Percentiles rank a stretch among this genome's conserved stretches.
phyloP scores from a whole-genome alignment of 257 asterid genomes.

The Ajuga chamaepitys region DNA sequence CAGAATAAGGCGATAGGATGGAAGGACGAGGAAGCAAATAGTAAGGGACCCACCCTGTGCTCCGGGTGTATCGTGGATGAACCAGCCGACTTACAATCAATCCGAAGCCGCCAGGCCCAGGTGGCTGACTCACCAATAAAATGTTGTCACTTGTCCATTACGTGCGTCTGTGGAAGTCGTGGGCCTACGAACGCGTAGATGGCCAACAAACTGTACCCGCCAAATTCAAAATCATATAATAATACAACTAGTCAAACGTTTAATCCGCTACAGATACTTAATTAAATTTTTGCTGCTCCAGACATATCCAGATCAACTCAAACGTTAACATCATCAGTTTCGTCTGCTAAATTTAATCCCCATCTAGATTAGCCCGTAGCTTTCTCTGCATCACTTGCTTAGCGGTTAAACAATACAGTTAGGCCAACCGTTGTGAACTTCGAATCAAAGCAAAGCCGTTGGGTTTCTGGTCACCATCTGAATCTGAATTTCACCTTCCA shows the following conservation, averaged over 20 bases:
- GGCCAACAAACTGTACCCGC: conserved; percentile 37
- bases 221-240: conserved; percentile 22
- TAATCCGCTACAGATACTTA: not conserved
- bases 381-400: conserved; percentile 44
- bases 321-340: conserved; percentile 26
- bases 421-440: conserved; percentile 58
- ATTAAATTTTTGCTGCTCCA: not conserved
- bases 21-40: no score
- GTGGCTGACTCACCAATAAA: not conserved
- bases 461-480: conserved; percentile 71
- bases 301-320: conserved; percentile 18
- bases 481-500: conserved; percentile 40
- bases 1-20: no score
- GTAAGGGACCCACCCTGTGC: no score
- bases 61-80: no score
- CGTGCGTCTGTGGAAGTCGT: not conserved
- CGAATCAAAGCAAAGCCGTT: conserved; percentile 52
- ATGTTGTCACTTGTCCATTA: not conserved
- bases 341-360: not conserved
- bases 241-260: not conserved
- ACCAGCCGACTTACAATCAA: no score
- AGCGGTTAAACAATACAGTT: conserved; percentile 46
- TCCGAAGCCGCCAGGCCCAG: no score
- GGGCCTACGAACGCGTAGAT: not conserved
- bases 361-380: not conserved